Evolutionary conservation across 805 yeast species (phyloP), one percentile per base, ranked within the genome.

Genomic region (Wickerhamomyces bovis): DNA sequence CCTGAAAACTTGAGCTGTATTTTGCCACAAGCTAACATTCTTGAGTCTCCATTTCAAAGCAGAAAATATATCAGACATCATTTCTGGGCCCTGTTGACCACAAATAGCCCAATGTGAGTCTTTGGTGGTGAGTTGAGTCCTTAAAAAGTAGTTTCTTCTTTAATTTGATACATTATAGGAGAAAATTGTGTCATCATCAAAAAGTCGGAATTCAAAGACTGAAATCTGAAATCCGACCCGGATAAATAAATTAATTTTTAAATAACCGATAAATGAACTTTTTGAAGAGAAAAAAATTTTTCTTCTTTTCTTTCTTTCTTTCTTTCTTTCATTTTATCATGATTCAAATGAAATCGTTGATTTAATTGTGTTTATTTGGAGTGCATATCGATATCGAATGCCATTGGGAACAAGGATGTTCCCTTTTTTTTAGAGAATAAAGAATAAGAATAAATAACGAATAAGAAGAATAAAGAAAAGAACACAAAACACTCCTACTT

Each of bases 401-500:
- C 13, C 31, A 28, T n/a, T 28, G n/a, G 31, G 31, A 28, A 28
- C 31, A 28, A 28, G 31, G 31, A 13, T 28, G 31, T 28, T 13
- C n/a, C 31, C n/a, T 12, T 6, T 25, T 3, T 10, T n/a, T n/a
- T n/a, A n/a, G n/a, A n/a, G n/a, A n/a, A n/a, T n/a, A n/a, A n/a
- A n/a, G n/a, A n/a, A n/a, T n/a, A n/a, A n/a, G n/a, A n/a, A n/a
- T n/a, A n/a, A n/a, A 7, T 25, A 25, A 7, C 28, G 4, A 25
- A 25, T 25, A 31, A 31, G 5, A 8, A 9, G 19, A n/a, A 31
- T 13, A 5, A 11, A 31, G 11, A 31, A 5, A 11, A 31, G 11
- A 31, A 4, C 19, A 18, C 48, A 46, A 28, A 9, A 9, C 31
- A 28, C 83, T 78, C 83, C 83, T 73, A 67, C 68, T 78, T 78